Evolutionary conservation across 352 stramenopile species (phyloP), one percentile per base, ranked within the genome.

Genomic region (Phytophthora fragariaefolia): DNA sequence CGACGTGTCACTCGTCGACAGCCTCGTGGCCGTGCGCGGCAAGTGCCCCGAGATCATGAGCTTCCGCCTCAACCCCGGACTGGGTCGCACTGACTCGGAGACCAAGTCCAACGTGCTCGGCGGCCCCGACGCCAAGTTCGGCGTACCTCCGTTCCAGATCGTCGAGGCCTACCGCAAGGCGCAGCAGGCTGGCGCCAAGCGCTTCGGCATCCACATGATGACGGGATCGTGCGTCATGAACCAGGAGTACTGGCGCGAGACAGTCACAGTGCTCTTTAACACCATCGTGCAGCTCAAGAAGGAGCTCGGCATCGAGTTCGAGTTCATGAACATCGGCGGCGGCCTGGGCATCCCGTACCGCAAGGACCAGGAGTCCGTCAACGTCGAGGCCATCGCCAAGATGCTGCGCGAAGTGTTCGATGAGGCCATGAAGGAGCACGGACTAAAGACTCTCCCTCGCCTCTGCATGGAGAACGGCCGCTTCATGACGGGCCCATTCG

Each of bases 141-240:
- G 90, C 45, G 88, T 97, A 17, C 73, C 89, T 13, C 86, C 84
- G 7, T 96, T 94, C 70, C 85, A 97, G 73, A 94, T 97, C 50
- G 78, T 96, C 15, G 87, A 96, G 34, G 89, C 87, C 27, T 97
- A 97, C 71, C 85, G 85, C 63, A 85, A 85, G 61, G 90, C 90
- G 7, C 77, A 96, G 66, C 79, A 83, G 36, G 80, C 82, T 1
- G 90, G 90, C 17, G 85, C 89, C 34, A 96, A 75, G 32, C 85
- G 88, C 57, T 97, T 97, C 69, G 90, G 90, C 49, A 95, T 97
- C 57, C 90, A 97, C 79, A 97, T 97, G 89, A 97, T 97, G 90
- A 97, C 90, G 20, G 90, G 90, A 27, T 95, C 85, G 32, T 97
- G 89, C 51, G 89, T 97, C 38, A 91, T 97, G 73, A 88, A 94